Base-by-base conservation (phyloP, 2,329 filamentous ascomycete genomes). In the Penicillium nordicum region DNA sequence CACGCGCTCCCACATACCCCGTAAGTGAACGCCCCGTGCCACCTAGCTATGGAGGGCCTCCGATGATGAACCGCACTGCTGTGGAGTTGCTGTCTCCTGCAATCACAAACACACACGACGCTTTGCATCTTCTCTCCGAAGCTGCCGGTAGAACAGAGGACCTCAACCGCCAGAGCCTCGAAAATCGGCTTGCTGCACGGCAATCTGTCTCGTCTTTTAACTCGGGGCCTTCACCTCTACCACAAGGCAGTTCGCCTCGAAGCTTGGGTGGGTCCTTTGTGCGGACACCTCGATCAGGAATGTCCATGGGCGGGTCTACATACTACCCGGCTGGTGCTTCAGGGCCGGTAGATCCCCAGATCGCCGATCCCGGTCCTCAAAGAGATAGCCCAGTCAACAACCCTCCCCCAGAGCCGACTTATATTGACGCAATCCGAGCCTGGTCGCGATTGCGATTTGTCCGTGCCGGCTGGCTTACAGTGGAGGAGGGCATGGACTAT, bases 361-460 rank as follows among this genome's bases (percentile, higher is more conserved):
- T 68, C 25, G 58, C 69, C 1, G 65, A 72, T 37, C 57, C 57
- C 29, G 63, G 62, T 29, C 69, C 60, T 16, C 69, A 66, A 25
- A 57, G 61, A n/a, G 69, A 63, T 30, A 62, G 66, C 36, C 55
- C 67, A 10, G 61, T 67, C n/a, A 66, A 69, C 21, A 56, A 46
- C 4, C 12, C 62, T 37, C 53, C 63, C 4, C 68, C 70, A 44
- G 74, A 78, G 56, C 63, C 72, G 4, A 72, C 74, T 30, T 74
- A 71, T 64, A 77, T 82, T 41, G 84, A 89, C 56, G 92, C 92
- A 0, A 77, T 96, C 57, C 87, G 85, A 67, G 88, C 91, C n/a
- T 99, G 94, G 94, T 86, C 88, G 2, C 82, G 91, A 61, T 92
- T 97, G 72, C 87, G 92, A 42, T 97, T 97, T 70, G 93, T 97